Evolutionary conservation across 2,329 filamentous ascomycete species (phyloP), one percentile per base, ranked within the genome.

Genomic region (Exophiala xenobiotica): DNA sequence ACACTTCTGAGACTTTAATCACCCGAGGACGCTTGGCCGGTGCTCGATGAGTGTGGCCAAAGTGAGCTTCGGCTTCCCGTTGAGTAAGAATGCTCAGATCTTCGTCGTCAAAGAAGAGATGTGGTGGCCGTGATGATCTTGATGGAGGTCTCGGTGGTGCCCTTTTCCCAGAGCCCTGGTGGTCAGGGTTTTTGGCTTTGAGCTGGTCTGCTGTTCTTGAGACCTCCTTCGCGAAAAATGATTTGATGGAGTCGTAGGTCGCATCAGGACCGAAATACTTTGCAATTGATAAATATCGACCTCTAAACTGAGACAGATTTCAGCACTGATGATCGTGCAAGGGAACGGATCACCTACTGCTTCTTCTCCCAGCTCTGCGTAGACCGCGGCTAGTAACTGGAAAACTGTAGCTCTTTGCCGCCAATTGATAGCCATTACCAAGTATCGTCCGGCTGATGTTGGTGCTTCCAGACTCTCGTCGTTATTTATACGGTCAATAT

Each of bases 181-280:
- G 45, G 18, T 27, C 20, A 12, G 41, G 45, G 18, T 46, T 37
- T 24, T 51, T 29, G 18, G 27, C 12, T 23, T 39, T 45, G 2
- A 55, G 42, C n/a, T 50, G 35, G 8, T 50, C 45, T 12, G 55
- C 45, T n/a, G 41, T 42, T 31, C 31, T 46, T 3, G 51, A 39
- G n/a, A 58, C 31, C 18, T 58, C 51, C 23, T 55, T 58, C 12
- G 45, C 46, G 33, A 58, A 54, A 22, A 58, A 54, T 9, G 48
- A 45, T n/a, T 55, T 54, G 38, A 58, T 51, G 9, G 52, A 33
- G 19, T 51, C 49, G 23, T 48, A 44, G 3, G 52, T 49, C 6
- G 49, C 55, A 14, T 55, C 55, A 9, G 46, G 42, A 6, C 52
- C 55, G 38, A 40, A 58, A 33, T 40, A 51, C 14, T 41, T 47